Conservation (phyloP, 23 red algal genomes). For the Agarophyton chilense region DNA sequence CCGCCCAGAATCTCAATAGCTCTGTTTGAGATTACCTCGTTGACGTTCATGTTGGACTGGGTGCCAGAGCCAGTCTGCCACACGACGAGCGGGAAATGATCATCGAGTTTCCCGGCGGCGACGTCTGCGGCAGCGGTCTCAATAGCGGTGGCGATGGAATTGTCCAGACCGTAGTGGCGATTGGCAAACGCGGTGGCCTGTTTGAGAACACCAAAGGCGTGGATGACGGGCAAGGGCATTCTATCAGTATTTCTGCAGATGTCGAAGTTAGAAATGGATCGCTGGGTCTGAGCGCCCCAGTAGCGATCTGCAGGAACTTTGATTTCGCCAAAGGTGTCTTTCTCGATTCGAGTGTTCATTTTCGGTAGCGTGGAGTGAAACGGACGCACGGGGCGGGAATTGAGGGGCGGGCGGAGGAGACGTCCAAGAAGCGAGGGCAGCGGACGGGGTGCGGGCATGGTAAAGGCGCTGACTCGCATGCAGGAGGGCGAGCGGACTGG, state of each 20-base stretch:
- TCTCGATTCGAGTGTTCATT: constrained; percentile 62
- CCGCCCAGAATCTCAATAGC: constrained; percentile 97
- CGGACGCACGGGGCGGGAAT: neutral
- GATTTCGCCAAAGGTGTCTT: constrained; percentile 89
- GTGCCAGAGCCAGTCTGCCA: constrained; percentile 99
- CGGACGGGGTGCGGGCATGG: neutral
- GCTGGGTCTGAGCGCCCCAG: constrained; percentile 97
- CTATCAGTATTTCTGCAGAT: constrained; percentile 84
- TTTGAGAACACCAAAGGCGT: constrained; percentile 91
- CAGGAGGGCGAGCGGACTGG: neutral
- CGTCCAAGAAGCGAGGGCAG: neutral
- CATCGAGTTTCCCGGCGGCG: constrained; percentile 77
- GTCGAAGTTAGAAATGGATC: constrained; percentile 95
- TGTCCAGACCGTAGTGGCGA: constrained; percentile 67
- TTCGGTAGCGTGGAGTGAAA: neutral
- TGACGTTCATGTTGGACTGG: constrained; percentile 99
- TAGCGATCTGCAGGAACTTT: constrained; percentile 81
- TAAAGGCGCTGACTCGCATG: neutral
- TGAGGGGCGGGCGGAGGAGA: neutral
- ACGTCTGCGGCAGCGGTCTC: constrained; percentile 89
- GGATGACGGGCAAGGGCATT: constrained; percentile 92
- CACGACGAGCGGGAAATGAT: constrained; percentile 98
- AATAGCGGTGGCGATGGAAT: constrained; percentile 69
- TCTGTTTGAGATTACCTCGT: constrained; percentile 97
- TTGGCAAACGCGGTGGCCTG: constrained; percentile 88